Evolutionary conservation across 2,329 filamentous ascomycete species (phyloP), one percentile per base, ranked within the genome.

Genomic region (Clarireedia monteithiana): DNA sequence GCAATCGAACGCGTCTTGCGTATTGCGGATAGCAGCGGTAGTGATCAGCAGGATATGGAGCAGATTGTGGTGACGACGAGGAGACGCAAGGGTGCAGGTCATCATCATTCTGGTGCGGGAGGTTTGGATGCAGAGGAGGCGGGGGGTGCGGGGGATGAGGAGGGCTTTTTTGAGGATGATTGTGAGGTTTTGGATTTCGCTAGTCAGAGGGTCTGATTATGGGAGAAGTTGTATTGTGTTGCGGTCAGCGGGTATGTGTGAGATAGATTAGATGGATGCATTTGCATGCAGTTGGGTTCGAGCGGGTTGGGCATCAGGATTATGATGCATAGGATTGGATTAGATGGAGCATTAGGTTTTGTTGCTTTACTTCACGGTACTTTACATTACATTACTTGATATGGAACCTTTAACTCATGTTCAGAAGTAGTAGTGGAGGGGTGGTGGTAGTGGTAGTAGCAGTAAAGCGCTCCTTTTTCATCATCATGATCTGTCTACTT

Each of bases 141-240:
- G 4, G 38, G 38, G 4, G 38, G 17, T 20, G 70, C 68, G 48
- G 84, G 84, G 46, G 86, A 89, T 56, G 84, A 86, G 55, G 81
- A 82, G 53, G 87, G 86, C 2, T 95, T 95, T 71, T 95, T 95
- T 66, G 91, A 96, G 72, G 89, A 96, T 68, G 91, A 95, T 68
- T 94, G 89, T 63, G 90, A 95, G 69, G 88, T 96, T 56, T 79
- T 95, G 60, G 90, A 95, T 73, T 95, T 94, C 79, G 88, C 90
- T 24, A 82, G 84, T 65, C 82, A 85, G 71, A 74, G 82, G 68
- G 82, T 85, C 34, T 85, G 55, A 68, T 60, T 36, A n/a, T 40
- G 15, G 20, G 7, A n/a, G 10, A 12, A 24, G 24, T 26, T 26
- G 30, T 5, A 23, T 46, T 12, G 36, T 49, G 44, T 20, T 20